Evolutionary conservation across 148 eudicot species (phyloP).

Genomic region (Suaeda aralocaspica): DNA sequence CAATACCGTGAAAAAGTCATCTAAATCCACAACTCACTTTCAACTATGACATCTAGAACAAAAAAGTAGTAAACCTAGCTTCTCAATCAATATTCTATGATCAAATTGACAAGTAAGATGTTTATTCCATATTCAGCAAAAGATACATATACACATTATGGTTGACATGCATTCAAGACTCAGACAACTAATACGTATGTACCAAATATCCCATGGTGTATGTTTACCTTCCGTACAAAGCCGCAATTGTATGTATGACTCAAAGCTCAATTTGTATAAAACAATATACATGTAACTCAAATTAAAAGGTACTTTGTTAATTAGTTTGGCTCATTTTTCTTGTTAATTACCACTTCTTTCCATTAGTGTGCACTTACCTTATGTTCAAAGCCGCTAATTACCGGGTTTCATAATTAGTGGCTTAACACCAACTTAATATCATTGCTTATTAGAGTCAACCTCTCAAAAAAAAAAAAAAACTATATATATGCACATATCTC

Average conservation of each 20-base stretch:
- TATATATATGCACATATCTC: background rate
- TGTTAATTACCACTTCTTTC: background rate
- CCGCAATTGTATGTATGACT: background rate
- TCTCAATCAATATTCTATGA: too few species aligned
- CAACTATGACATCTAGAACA: too few species aligned
- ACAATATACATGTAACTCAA: background rate
- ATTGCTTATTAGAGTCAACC: background rate
- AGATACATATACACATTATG: background rate
- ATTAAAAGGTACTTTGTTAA: background rate
- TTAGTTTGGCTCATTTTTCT: conserved; percentile 1
- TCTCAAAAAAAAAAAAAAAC: conserved; percentile 4
- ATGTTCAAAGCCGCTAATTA: background rate
- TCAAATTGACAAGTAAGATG: too few species aligned
- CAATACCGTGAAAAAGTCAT: too few species aligned
- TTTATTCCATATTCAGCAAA: background rate
- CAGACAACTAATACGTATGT: background rate
- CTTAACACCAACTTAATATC: conserved; percentile 10
- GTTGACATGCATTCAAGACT: conserved; percentile 5
- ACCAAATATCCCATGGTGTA: background rate
- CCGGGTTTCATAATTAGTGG: background rate
- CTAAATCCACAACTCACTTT: too few species aligned
- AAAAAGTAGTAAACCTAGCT: too few species aligned
- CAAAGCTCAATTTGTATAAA: background rate
- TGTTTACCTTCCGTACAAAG: conserved; percentile 13
- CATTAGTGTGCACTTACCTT: conserved; percentile 6